These are phyloP conservation scores for Cladosporium sp. DNA, from an alignment of 2,329 filamentous ascomycete genomes.

Conservation along the genomic window DNA sequence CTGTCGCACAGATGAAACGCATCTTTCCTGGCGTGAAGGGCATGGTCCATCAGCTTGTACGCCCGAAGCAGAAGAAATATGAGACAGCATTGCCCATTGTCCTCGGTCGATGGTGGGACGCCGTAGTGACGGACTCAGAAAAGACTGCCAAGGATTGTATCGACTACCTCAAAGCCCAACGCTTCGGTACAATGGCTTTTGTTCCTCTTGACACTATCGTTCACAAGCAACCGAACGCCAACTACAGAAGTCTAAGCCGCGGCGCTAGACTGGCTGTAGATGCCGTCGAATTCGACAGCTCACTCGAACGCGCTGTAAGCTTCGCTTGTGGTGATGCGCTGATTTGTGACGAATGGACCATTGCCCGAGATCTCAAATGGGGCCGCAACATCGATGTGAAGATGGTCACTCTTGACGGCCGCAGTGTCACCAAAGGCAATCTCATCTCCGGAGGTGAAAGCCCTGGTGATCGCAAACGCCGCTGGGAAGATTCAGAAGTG, in stretches of 20 bases:
- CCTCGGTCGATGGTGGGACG: slow-evolving; percentile 87
- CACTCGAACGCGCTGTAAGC: slow-evolving; percentile 84
- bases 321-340: slow-evolving; percentile 94
- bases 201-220: slow-evolving; percentile 97
- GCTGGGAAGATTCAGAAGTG: slow-evolving; percentile 86
- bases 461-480: slow-evolving; percentile 63
- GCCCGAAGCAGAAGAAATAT: slow-evolving; percentile 95
- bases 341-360: slow-evolving; percentile 81
- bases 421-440: slow-evolving; percentile 92
- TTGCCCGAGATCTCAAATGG: slow-evolving; percentile 88
- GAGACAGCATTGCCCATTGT: slow-evolving; percentile 90
- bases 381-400: slow-evolving; percentile 82
- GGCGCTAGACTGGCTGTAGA: slow-evolving; percentile 87
- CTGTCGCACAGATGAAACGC: slow-evolving; percentile 79
- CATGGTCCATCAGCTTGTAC: slow-evolving; percentile 84
- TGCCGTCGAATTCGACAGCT: slow-evolving; percentile 87
- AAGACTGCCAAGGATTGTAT: slow-evolving; percentile 93
- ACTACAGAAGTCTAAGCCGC: slow-evolving; percentile 81
- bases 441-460: slow-evolving; percentile 94
- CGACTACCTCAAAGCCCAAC: slow-evolving; percentile 86
- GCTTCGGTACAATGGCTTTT: slow-evolving; percentile 83
- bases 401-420: slow-evolving; percentile 91
- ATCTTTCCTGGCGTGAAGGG: slow-evolving; percentile 90
- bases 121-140: slow-evolving; percentile 90
- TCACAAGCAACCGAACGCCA: slow-evolving; percentile 83